phyloP scores from a whole-genome alignment of 495 filamentous ascomycete species.

The Penicillium taxi region DNA sequence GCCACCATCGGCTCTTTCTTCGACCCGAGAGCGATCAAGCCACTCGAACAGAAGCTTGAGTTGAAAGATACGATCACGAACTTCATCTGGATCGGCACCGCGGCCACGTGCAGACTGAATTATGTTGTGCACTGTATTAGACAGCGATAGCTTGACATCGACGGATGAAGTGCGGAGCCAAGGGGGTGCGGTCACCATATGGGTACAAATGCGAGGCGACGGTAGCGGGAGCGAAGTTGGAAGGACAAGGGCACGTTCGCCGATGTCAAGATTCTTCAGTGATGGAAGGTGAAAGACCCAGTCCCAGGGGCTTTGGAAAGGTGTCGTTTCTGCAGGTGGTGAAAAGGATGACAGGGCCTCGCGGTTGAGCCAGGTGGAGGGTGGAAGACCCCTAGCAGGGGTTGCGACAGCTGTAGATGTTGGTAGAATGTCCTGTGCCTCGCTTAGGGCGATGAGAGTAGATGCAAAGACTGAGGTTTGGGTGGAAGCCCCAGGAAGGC shows the following conservation, averaged over 20 bases:
- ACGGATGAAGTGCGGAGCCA: conserved; percentile 57
- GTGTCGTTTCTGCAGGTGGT: conserved; percentile 26
- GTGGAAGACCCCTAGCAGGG: conserved; percentile 27
- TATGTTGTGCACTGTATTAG: conserved; percentile 52
- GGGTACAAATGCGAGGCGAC: conserved; percentile 21
- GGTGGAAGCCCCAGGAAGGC: conserved; percentile 46
- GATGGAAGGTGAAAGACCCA: conserved; percentile 67
- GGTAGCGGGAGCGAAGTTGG: conserved; percentile 43
- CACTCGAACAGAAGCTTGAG: conserved; percentile 75
- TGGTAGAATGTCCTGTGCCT: conserved; percentile 34
- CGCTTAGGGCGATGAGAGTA: conserved; percentile 48
- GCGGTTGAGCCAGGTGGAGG: conserved; percentile 20
- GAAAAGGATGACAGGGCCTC: conserved; percentile 14
- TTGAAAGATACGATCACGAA: conserved; percentile 63
- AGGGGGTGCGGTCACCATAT: conserved; percentile 29
- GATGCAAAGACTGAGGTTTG: conserved; percentile 61
- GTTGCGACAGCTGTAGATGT: conserved; percentile 11
- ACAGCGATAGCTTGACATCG: conserved; percentile 67
- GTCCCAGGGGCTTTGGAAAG: conserved; percentile 48
- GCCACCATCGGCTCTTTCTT: conserved; percentile 24
- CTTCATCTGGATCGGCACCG: conserved; percentile 30
- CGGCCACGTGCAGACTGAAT: conserved; percentile 32
- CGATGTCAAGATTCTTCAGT: conserved; percentile 59
- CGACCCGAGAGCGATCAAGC: conserved; percentile 47
- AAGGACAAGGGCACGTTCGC: conserved; percentile 69